These are phyloP conservation scores for Punica granatum DNA, from an alignment of 345 rosid genomes.

Conservation along the genomic window DNA sequence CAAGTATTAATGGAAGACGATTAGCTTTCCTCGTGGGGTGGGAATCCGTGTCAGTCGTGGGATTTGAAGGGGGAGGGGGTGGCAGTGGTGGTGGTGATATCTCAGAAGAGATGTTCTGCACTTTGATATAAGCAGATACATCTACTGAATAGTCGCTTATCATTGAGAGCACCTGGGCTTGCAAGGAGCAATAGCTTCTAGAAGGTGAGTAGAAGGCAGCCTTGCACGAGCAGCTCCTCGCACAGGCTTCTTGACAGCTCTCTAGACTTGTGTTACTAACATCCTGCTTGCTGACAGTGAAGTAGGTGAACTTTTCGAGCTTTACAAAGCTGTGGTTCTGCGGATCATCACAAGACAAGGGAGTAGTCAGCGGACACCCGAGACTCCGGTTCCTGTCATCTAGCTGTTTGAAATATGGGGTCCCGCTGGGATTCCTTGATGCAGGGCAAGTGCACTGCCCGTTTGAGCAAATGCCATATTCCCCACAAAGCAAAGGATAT, in stretches of 20 bases:
- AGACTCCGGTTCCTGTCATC: background rate
- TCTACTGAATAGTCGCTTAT: background rate
- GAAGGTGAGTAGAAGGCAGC: conserved; percentile 6
- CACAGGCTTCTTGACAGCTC: conserved; percentile 13
- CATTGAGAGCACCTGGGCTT: conserved; percentile 4
- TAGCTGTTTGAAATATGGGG: background rate
- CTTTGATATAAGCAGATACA: conserved; percentile 9
- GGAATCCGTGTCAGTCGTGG: too few species aligned
- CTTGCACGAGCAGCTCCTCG: conserved; percentile 15
- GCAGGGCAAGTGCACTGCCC: conserved; percentile 4
- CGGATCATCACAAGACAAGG: conserved; percentile 1
- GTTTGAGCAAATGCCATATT: background rate
- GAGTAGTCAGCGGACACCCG: background rate
- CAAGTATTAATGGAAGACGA: background rate
- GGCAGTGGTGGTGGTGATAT: too few species aligned
- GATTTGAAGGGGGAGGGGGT: too few species aligned
- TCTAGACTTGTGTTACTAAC: background rate
- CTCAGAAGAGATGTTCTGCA: background rate
- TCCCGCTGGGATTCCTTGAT: background rate
- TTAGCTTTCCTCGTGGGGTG: too few species aligned
- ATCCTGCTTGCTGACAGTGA: background rate
- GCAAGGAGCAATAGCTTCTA: conserved; percentile 9
- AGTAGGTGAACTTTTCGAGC: background rate
- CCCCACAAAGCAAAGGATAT: conserved; percentile 5
- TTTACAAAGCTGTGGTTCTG: background rate